phyloP scores from a whole-genome alignment of 1,139 yeast genomes.

The Suhomyces guaymorum region DNA sequence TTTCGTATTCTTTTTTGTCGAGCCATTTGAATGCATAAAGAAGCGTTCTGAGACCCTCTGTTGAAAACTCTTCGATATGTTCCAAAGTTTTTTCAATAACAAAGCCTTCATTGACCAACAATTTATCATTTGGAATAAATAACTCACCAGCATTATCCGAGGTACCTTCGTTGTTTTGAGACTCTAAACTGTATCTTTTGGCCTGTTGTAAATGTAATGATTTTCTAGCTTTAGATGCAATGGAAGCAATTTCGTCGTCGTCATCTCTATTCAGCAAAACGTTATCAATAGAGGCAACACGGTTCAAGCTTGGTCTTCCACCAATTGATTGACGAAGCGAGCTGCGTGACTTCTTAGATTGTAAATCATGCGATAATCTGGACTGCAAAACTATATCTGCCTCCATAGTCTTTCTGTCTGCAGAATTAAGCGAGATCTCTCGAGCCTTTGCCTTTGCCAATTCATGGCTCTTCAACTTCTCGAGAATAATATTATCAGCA shows the following conservation, averaged over 20 bases:
- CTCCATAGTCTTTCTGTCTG: slow-evolving; percentile 71
- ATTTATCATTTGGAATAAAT: slow-evolving; percentile 57
- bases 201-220: slow-evolving; percentile 66
- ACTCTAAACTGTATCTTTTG: slow-evolving; percentile 50
- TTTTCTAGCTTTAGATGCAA: slow-evolving; percentile 58
- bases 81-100: slow-evolving; percentile 81
- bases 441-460: slow-evolving; percentile 62
- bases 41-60: slow-evolving; percentile 90
- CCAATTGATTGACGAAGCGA: slow-evolving; percentile 32
- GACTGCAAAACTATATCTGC: slow-evolving; percentile 74
- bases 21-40: slow-evolving; percentile 81
- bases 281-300: slow-evolving; percentile 53
- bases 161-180: slow-evolving; percentile 1
- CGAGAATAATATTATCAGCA: slow-evolving; percentile 91
- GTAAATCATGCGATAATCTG: slow-evolving; percentile 37
- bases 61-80: slow-evolving; percentile 90
- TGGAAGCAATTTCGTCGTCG: slow-evolving; percentile 58
- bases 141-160: neutral
- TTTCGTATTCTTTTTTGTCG: slow-evolving; percentile 54
- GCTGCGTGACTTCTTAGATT: slow-evolving; percentile 28
- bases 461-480: slow-evolving; percentile 58
- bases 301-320: slow-evolving; percentile 15
- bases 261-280: slow-evolving; percentile 53
- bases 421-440: slow-evolving; percentile 61
- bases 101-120: slow-evolving; percentile 73